Evolutionary conservation across 306 rosid species (phyloP).

Genomic region (Ceratonia siliqua): DNA sequence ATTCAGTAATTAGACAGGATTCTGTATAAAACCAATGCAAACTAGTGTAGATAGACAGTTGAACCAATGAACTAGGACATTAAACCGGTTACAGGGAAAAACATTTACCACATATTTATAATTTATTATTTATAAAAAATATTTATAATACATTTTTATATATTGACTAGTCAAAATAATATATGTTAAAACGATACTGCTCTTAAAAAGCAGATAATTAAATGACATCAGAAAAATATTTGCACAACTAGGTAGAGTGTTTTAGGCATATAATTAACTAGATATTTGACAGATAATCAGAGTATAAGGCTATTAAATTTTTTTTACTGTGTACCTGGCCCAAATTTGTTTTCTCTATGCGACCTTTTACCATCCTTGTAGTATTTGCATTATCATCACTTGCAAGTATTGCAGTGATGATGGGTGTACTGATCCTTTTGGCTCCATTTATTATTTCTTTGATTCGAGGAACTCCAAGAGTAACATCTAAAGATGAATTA

Average conservation of each 20-base stretch:
- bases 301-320: neutral
- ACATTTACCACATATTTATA: too few species aligned
- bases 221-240: constrained; percentile 2
- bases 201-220: too few species aligned
- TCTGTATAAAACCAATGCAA: too few species aligned
- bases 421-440: constrained; percentile 78
- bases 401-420: constrained; percentile 78
- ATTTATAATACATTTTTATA: too few species aligned
- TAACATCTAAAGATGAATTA: constrained; percentile 67
- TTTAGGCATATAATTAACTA: constrained; percentile 20
- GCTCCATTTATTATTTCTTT: constrained; percentile 89
- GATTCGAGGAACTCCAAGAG: constrained; percentile 96
- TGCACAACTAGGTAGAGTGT: neutral
- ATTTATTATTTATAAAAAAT: too few species aligned
- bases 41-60: too few species aligned
- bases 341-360: constrained; percentile 86
- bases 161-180: too few species aligned
- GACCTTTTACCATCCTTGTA: constrained; percentile 79
- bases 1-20: too few species aligned
- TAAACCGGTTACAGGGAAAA: too few species aligned
- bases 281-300: constrained; percentile 2
- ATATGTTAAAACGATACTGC: too few species aligned
- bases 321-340: constrained; percentile 66
- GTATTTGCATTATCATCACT: constrained; percentile 49
- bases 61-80: too few species aligned